Percentiles rank a stretch among this genome's conserved stretches.
These are phyloP conservation scores for Diphasiastrum complanatum DNA, from an alignment of 83 land plant species.

Conservation along the genomic window DNA sequence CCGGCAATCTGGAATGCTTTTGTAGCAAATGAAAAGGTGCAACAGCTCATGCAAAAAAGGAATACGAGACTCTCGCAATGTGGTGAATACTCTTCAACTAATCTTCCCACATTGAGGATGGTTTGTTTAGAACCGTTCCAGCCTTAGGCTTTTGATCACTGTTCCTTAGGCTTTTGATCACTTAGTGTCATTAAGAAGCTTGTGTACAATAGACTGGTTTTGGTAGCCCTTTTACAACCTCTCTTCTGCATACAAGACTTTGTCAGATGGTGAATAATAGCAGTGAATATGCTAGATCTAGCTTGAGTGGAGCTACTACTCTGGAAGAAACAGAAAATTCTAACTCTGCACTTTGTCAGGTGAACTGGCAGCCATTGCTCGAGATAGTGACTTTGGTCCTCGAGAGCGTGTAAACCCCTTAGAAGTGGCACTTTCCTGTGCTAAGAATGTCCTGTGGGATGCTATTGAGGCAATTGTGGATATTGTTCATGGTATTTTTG, in stretches of 20 bases:
- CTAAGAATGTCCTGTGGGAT: constrained; percentile 23
- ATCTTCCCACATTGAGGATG: not conserved
- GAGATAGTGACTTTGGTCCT: not conserved
- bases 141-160: constrained; percentile 3
- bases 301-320: too few relatives aligned
- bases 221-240: too few relatives aligned
- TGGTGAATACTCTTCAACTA: constrained; percentile 1
- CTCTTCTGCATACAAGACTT: too few relatives aligned
- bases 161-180: too few relatives aligned
- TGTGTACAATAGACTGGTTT: too few relatives aligned
- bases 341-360: not conserved
- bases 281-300: too few relatives aligned
- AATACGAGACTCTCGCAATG: not conserved
- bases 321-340: too few relatives aligned
- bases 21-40: constrained; percentile 33
- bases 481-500: constrained; percentile 20
- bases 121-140: not conserved
- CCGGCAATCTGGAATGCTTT: constrained; percentile 35
- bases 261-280: too few relatives aligned
- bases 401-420: constrained; percentile 20
- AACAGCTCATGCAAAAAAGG: constrained; percentile 28
- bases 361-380: constrained; percentile 2
- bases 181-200: too few relatives aligned
- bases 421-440: constrained; percentile 16
- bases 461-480: constrained; percentile 24